Evolutionary conservation across 768 basidiomycete genomes (phyloP), one percentile per base, ranked within the genome.

Genomic region (Pleurotus sapidus): DNA sequence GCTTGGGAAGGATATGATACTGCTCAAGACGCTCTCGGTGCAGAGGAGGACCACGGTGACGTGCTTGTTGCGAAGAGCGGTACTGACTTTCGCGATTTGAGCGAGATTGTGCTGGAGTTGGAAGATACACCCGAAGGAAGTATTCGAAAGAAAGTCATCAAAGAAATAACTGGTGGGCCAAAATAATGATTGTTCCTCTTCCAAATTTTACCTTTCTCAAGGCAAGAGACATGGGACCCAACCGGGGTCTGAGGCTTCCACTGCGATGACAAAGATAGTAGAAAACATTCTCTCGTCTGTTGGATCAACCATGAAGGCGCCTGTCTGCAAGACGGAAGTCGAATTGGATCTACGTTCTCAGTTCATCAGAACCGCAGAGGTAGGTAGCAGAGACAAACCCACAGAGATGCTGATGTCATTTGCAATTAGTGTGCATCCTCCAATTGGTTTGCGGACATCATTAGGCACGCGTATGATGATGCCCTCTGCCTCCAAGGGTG

Each of bases 361-460:
- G n/a, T 70, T 83, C 8, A 86, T 95, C 57, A 83, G 94, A 14
- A 86, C 85, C 0, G 69, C 74, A 42, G 93, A 95, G 78, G 90
- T 88, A 60, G 48, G 65, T 56, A 39, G 23, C 30, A 55, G 18
- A 11, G 40, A 18, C 58, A 50, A 18, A 15, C n/a, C 34, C 49
- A 23, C 39, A 46, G 7, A 46, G 25, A 57, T 12, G 15, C 37
- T 50, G 6, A 6, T 34, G 17, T 3, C 25, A n/a, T 27, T 27
- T 56, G 27, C 23, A 1, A 17, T 3, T 17, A 92, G 89, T 84
- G 86, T 9, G 83, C 86, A 3, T 77, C 82, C 15, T 83, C 81
- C 14, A 90, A 96, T 64, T 93, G 91, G 89, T 84, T 95, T 60
- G 87, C 92, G 1, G 94, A 96, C 68, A 83, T 95, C 37, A 68